These are phyloP conservation scores for Trypanosoma lewisi DNA, from an alignment of 208 protist genomes.

Conservation along the genomic window DNA sequence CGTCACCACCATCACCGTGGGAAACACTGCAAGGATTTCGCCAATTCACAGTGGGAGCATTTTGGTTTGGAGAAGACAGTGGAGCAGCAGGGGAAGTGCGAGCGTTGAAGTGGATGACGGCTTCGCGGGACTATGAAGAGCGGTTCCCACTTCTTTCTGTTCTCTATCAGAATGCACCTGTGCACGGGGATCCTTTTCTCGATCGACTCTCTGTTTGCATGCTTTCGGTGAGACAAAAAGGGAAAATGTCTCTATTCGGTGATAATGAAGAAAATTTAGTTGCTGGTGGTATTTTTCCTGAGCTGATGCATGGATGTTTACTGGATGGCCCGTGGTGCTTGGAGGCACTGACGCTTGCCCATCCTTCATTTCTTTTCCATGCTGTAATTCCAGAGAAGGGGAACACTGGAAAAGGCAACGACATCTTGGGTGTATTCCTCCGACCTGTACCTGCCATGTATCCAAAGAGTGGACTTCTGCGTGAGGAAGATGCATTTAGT, in stretches of 20 bases:
- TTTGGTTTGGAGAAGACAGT: slow-evolving; percentile 4
- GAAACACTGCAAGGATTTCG: slow-evolving; percentile 17
- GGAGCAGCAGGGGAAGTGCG: slow-evolving; percentile 21
- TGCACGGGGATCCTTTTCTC: slow-evolving; percentile 24
- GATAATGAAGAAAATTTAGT: neutral
- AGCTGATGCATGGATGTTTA: slow-evolving; percentile 16
- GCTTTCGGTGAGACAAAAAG: neutral
- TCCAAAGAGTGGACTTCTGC: slow-evolving; percentile 26
- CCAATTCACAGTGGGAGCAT: slow-evolving; percentile 6
- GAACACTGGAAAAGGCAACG: neutral
- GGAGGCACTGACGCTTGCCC: slow-evolving; percentile 26
- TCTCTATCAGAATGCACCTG: slow-evolving; percentile 28
- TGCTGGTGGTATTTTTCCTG: slow-evolving; percentile 1
- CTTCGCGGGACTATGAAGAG: slow-evolving; percentile 25
- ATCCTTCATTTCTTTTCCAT: slow-evolving; percentile 34
- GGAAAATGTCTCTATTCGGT: neutral
- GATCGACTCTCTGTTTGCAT: slow-evolving; percentile 28
- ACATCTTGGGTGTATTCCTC: slow-evolving; percentile 32
- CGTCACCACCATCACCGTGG: slow-evolving; percentile 21
- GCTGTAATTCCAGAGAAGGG: neutral
- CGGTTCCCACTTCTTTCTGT: slow-evolving; percentile 39
- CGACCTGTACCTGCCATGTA: slow-evolving; percentile 21
- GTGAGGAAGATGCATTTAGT: slow-evolving; percentile 13
- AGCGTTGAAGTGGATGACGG: slow-evolving; percentile 38
- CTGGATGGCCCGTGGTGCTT: slow-evolving; percentile 36